Base-by-base conservation (phyloP, 2,329 filamentous ascomycete genomes). In the Trichoderma sp. region DNA sequence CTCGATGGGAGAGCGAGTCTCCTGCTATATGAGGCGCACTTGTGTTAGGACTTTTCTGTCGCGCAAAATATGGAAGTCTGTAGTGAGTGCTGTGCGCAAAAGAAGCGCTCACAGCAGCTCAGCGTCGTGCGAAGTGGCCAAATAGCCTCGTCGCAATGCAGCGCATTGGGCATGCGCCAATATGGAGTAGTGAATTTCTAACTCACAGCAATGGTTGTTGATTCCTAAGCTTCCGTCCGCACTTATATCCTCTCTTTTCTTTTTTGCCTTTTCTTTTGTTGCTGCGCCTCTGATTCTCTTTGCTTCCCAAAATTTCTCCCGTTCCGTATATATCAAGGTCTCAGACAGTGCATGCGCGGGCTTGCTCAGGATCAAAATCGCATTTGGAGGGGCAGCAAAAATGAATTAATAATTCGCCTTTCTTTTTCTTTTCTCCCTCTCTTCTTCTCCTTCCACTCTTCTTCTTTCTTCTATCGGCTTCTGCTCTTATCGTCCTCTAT, bases 271-370 rank as follows among this genome's bases (percentile, higher is more conserved):
- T 31, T 19, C 27, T 43, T 40, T 6, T 24, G n/a, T 40, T 5
- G 31, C 16, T 43, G 40, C 19, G 40, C 16, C n/a, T 43, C 16
- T 59, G 43, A n/a, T 29, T 29, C 31, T 59, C 49, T 29, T 35
- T 49, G 19, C 27, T 10, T 8, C 19, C 3, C 33, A 57, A n/a
- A 58, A 47, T 14, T 8, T 31, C 55, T 31, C 29, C 55, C 29
- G n/a, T 29, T 29, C 31, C 29, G 56, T 52, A 47, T 67, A 66
- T 71, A 70, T 70, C 65, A 70, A 64, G 56, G 71, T 68, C 62
- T 67, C 47, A 66, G 68, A 66, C 70, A 68, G 37, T 62, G 53
- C 40, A 58, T 53, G 55, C 64, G 68, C 61, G 33, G 55, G 62
- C 52, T 31, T 40, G 47, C 53, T 59, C 29, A 62, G 55, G 43